Base-by-base conservation (phyloP, 2,329 filamentous ascomycete genomes). In the Amphichorda felina region DNA sequence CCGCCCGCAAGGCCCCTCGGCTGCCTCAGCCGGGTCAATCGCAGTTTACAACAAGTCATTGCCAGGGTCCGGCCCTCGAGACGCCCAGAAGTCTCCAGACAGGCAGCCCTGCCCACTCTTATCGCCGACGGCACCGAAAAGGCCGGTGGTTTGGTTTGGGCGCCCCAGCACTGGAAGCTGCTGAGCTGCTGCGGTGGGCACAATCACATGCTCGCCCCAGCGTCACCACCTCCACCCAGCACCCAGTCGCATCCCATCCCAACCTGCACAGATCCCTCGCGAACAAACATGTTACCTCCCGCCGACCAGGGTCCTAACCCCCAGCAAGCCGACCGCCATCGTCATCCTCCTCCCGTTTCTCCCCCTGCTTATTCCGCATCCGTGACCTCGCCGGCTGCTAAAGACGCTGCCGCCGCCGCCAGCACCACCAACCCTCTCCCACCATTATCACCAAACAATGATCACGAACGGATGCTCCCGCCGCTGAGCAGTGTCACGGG, bases 121-220 rank as follows among this genome's bases (percentile, higher is more conserved):
- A 24, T 24, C 21, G 21, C 21, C 21, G 21, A 24, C 21, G 6
- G 6, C 10, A 10, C 21, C 21, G n/a, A n/a, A n/a, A n/a, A n/a
- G n/a, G n/a, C n/a, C n/a, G n/a, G n/a, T n/a, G n/a, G n/a, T n/a
- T n/a, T n/a, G n/a, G n/a, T n/a, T n/a, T n/a, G 5, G 15, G 18
- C 15, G n/a, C 30, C 13, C 8, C 30, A 21, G 30, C 15, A 17
- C 15, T 16, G 14, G 30, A 17, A 14, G 33, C 33, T 27, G 33
- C 30, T 29, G 39, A 41, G 36, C 29, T 13, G n/a, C 30, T 25
- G 18, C 33, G 36, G 21, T 22, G 30, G 27, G 18, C 22, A 34
- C 42, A 59, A 59, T 65, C 64, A 66, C 61, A 65, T 67, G 63
- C 55, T 62, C 46, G 47, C 30, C 42, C 46, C 42, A 40, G 21